phyloP scores from a whole-genome alignment of 177 flowering plant species.

The Vitis hybrid region DNA sequence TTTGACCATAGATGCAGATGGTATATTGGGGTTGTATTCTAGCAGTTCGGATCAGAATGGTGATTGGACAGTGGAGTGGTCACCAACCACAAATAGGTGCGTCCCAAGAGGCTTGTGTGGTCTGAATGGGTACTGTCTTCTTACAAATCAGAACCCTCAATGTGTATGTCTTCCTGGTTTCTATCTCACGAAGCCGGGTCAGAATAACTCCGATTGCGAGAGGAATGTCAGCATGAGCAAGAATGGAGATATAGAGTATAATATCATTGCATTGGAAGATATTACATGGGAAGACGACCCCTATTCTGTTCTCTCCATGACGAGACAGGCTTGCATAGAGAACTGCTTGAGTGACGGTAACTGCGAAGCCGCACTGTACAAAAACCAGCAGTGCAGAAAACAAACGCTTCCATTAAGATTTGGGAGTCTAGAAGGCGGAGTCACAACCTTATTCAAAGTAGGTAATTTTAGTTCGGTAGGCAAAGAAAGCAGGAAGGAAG shows the following conservation, averaged over 20 bases:
- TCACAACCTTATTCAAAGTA: constrained; percentile 14
- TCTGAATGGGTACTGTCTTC: constrained; percentile 4
- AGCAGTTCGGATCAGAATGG: not conserved
- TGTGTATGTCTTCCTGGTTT: constrained; percentile 32
- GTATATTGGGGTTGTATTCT: constrained; percentile 13
- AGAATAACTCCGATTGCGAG: constrained; percentile 15
- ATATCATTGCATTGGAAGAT: not conserved
- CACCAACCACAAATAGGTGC: not conserved
- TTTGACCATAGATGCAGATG: constrained; percentile 13
- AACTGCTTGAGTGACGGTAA: constrained; percentile 26
- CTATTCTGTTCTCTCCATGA: not conserved
- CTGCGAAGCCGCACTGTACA: constrained; percentile 22
- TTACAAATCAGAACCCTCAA: not conserved
- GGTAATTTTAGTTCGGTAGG: not conserved
- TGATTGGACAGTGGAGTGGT: constrained; percentile 12
- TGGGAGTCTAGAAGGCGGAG: constrained; percentile 3
- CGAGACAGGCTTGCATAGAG: constrained; percentile 13
- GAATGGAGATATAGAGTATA: not conserved
- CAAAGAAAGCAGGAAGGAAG: not conserved
- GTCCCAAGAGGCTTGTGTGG: constrained; percentile 13
- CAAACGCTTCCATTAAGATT: constrained; percentile 26
- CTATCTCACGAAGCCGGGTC: constrained; percentile 2
- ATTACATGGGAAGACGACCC: constrained; percentile 10
- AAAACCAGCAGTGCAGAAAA: constrained; percentile 15
- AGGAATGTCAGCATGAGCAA: constrained; percentile 7